These are phyloP conservation scores for Phyllosticta citribraziliensis DNA, from an alignment of 2,329 filamentous ascomycete species.

Conservation along the genomic window DNA sequence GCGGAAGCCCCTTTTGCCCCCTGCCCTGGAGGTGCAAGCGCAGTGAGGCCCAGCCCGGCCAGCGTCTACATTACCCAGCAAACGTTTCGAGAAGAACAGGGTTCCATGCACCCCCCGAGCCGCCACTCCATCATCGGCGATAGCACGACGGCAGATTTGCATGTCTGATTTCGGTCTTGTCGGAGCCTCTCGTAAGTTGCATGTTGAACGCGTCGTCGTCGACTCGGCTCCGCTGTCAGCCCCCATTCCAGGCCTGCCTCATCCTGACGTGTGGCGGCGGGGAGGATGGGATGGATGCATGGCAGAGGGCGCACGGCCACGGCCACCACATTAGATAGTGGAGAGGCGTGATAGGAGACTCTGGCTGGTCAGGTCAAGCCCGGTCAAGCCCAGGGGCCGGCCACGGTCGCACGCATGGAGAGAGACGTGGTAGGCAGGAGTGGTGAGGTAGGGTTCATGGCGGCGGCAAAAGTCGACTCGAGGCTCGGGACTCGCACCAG, in stretches of 20 bases:
- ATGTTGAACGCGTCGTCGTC: no score
- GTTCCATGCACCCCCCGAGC: slow-evolving; percentile 3
- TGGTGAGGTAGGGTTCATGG: background rate
- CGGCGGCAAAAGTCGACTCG: background rate
- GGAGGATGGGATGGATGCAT: background rate
- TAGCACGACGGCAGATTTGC: background rate
- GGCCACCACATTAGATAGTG: background rate
- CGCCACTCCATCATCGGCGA: slow-evolving; percentile 10
- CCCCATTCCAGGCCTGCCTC: background rate
- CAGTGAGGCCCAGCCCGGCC: slow-evolving; percentile 3
- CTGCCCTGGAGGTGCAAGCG: background rate
- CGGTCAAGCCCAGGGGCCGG: no score
- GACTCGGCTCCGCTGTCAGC: no score
- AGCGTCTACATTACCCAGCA: background rate
- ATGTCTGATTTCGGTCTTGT: background rate
- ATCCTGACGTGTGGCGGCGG: background rate
- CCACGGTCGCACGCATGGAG: no score
- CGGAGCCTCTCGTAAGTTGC: background rate
- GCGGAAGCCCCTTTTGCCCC: slow-evolving; percentile 3
- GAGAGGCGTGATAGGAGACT: background rate
- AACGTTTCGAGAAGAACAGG: slow-evolving; percentile 9
- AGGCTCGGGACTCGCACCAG: background rate
- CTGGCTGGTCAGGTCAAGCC: no score
- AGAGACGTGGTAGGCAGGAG: background rate
- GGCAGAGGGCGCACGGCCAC: background rate